These are phyloP conservation scores for Trametes punicea DNA, from an alignment of 768 basidiomycete genomes.

Conservation along the genomic window DNA sequence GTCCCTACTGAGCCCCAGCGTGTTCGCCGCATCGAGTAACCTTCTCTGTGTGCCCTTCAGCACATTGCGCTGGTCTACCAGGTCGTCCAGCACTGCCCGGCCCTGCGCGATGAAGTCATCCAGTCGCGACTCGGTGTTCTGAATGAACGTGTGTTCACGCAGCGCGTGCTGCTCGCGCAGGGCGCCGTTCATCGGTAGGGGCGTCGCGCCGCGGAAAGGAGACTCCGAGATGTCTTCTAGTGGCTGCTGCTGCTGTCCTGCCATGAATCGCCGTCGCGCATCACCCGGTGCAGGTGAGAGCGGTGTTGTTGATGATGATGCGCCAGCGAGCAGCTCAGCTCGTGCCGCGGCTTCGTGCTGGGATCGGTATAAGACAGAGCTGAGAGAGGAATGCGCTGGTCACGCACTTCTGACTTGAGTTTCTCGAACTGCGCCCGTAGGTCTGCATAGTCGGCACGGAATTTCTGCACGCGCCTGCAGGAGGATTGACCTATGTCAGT, in stretches of 20 bases:
- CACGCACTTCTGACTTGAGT: constrained; percentile 57
- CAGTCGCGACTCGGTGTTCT: constrained; percentile 74
- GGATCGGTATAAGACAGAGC: not conserved
- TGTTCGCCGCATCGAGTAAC: constrained; percentile 88
- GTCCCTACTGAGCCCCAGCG: constrained; percentile 86
- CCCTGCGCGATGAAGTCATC: constrained; percentile 95
- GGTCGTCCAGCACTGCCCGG: constrained; percentile 83
- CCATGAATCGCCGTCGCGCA: constrained; percentile 62
- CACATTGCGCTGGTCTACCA: constrained; percentile 89
- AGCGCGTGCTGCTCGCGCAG: constrained; percentile 76
- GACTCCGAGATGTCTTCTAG: constrained; percentile 66
- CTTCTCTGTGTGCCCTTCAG: constrained; percentile 92
- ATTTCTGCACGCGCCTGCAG: constrained; percentile 85
- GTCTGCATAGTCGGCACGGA: constrained; percentile 82
- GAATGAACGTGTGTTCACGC: constrained; percentile 85
- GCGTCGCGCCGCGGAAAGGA: constrained; percentile 67
- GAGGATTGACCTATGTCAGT: not conserved
- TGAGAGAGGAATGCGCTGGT: constrained; percentile 20
- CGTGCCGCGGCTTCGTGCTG: constrained; percentile 66
- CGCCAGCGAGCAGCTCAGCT: constrained; percentile 63
- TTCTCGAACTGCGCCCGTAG: constrained; percentile 80
- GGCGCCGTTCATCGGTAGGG: constrained; percentile 47
- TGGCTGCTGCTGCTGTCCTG: constrained; percentile 28
- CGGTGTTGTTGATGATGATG: constrained; percentile 36
- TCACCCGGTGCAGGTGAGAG: constrained; percentile 48